phyloP scores from a whole-genome alignment of 768 basidiomycete species.

The Artomyces pyxidatus region DNA sequence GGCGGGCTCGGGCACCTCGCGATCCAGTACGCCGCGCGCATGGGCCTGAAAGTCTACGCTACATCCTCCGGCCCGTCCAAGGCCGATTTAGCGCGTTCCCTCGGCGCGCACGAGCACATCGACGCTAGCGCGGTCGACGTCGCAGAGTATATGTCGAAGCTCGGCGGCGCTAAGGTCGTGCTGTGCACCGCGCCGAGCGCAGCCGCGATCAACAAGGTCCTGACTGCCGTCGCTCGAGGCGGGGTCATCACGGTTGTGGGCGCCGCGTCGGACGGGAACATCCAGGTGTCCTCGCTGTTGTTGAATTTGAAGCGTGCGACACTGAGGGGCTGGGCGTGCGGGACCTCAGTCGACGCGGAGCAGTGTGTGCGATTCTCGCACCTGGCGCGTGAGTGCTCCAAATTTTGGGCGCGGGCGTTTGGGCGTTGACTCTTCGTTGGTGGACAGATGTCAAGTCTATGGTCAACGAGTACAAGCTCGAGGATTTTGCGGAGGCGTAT shows the following conservation, averaged over 20 bases:
- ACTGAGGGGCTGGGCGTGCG: constrained; percentile 8
- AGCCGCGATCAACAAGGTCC: background rate
- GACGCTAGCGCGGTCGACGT: constrained; percentile 13
- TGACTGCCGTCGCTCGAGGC: background rate
- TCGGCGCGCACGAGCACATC: constrained; percentile 25
- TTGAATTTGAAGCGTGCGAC: constrained; percentile 8
- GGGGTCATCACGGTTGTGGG: constrained; percentile 7
- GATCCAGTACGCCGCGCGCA: constrained; percentile 20
- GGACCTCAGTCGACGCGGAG: constrained; percentile 5
- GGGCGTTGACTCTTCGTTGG: too few species aligned
- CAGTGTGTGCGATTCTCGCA: constrained; percentile 9
- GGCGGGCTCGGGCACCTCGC: constrained; percentile 21
- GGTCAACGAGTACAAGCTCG: constrained; percentile 89
- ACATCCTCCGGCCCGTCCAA: constrained; percentile 19
- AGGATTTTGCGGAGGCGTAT: constrained; percentile 30
- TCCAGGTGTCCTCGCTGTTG: constrained; percentile 6
- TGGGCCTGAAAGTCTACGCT: constrained; percentile 24
- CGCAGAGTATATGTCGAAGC: constrained; percentile 19
- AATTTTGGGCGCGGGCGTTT: background rate
- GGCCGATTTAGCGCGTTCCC: constrained; percentile 18
- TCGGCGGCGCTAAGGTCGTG: constrained; percentile 25
- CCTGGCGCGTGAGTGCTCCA: background rate
- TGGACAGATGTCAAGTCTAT: constrained; percentile 29
- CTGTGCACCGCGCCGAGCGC: constrained; percentile 16
- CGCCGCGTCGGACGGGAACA: constrained; percentile 6